These are phyloP conservation scores for Populus ilicifolia DNA, from an alignment of 345 rosid genomes.

Conservation along the genomic window DNA sequence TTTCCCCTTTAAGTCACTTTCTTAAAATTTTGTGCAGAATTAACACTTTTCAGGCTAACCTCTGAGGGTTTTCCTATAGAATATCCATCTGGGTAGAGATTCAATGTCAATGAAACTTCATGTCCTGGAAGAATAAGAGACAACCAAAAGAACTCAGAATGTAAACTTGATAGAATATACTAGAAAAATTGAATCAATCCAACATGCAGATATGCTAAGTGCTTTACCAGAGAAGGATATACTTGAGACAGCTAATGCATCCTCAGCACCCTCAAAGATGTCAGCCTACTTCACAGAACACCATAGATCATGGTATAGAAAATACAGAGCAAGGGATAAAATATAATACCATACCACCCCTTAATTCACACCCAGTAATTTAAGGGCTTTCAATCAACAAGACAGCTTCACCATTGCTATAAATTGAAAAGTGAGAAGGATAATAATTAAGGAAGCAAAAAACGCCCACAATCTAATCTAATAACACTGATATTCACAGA, in stretches of 20 bases:
- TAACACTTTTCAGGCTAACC: constrained; percentile 44
- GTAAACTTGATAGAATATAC: constrained; percentile 4
- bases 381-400: background rate
- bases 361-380: background rate
- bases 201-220: constrained; percentile 35
- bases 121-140: constrained; percentile 44
- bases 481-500: background rate
- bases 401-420: background rate
- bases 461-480: background rate
- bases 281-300: constrained; percentile 43
- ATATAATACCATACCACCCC: background rate
- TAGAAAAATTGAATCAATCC: constrained; percentile 7
- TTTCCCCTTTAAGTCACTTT: background rate
- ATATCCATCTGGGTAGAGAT: constrained; percentile 76
- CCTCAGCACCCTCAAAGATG: constrained; percentile 24
- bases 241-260: constrained; percentile 26
- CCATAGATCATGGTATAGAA: constrained; percentile 5
- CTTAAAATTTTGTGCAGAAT: constrained; percentile 2
- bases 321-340: background rate
- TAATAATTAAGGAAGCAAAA: background rate
- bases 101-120: constrained; percentile 71
- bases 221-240: constrained; percentile 31
- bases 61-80: constrained; percentile 65
- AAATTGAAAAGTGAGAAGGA: background rate
- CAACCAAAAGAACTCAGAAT: constrained; percentile 1